Evolutionary conservation across 176 grass and related monocot species (phyloP).

Genomic region (sorghum (Sorghum bicolor)): DNA sequence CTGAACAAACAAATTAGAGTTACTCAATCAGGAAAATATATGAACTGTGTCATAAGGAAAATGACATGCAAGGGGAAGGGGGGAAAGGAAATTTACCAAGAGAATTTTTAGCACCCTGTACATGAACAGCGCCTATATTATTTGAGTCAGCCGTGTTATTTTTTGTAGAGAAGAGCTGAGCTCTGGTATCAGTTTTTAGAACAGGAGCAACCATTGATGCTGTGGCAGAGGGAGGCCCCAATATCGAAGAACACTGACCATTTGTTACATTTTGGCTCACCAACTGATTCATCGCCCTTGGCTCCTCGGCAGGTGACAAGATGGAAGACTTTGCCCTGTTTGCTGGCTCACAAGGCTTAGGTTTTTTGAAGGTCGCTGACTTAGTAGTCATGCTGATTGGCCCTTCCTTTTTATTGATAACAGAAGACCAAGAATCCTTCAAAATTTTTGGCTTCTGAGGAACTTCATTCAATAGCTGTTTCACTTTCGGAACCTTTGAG

Average conservation of each 20-base stretch:
- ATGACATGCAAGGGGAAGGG: neutral
- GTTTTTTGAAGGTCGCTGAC: slow-evolving; percentile 64
- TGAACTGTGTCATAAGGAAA: neutral
- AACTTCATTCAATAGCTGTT: slow-evolving; percentile 69
- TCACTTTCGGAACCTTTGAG: slow-evolving; percentile 89
- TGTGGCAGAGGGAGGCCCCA: slow-evolving; percentile 43
- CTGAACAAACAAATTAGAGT: slow-evolving; percentile 42
- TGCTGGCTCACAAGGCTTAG: slow-evolving; percentile 47
- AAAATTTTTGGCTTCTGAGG: slow-evolving; percentile 58
- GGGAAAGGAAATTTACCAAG: slow-evolving; percentile 32
- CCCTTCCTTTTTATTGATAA: slow-evolving; percentile 52
- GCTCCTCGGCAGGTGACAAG: slow-evolving; percentile 41
- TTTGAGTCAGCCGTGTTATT: slow-evolving; percentile 35
- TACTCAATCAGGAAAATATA: slow-evolving; percentile 29
- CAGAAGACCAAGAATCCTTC: slow-evolving; percentile 48
- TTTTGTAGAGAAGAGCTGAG: slow-evolving; percentile 28
- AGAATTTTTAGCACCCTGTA: slow-evolving; percentile 40
- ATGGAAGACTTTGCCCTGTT: slow-evolving; percentile 43
- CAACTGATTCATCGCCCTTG: slow-evolving; percentile 38
- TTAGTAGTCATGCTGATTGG: slow-evolving; percentile 45
- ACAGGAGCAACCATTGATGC: slow-evolving; percentile 28
- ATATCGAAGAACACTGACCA: slow-evolving; percentile 56
- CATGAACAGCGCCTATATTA: slow-evolving; percentile 36
- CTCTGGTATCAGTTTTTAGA: slow-evolving; percentile 47
- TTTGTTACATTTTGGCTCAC: slow-evolving; percentile 33